Conservation (phyloP, 2,329 filamentous ascomycete genomes). For the Ascosphaera aggregata region DNA sequence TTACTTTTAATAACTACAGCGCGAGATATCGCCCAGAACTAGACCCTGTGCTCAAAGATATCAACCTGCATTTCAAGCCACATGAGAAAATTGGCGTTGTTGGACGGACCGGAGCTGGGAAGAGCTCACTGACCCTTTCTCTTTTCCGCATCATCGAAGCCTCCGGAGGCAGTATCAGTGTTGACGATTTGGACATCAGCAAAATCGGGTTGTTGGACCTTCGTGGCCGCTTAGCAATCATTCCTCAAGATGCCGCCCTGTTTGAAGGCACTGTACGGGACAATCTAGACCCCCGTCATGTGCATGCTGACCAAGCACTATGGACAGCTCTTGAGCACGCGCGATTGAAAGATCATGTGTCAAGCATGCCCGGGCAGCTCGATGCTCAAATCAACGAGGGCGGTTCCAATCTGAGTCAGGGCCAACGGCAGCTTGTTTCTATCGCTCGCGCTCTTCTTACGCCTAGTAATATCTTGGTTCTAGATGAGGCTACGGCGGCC, state of each 20-base stretch:
- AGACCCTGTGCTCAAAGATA: conserved; percentile 79
- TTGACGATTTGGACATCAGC: conserved; percentile 75
- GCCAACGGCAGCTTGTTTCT: conserved; percentile 83
- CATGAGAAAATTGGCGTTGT: conserved; percentile 98
- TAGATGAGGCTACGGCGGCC: conserved; percentile 84
- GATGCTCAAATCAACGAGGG: conserved; percentile 86
- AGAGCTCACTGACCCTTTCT: conserved; percentile 78
- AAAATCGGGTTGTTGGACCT: conserved; percentile 77
- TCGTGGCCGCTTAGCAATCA: conserved; percentile 75
- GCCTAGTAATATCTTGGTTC: conserved; percentile 86
- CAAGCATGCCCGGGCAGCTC: conserved; percentile 66
- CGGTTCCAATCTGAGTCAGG: conserved; percentile 91
- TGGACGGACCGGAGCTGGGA: conserved; percentile 84
- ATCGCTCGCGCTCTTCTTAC: conserved; percentile 83
- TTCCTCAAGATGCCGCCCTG: conserved; percentile 88
- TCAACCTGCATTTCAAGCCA: conserved; percentile 78
- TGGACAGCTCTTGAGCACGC: conserved; percentile 95
- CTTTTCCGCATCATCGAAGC: conserved; percentile 94
- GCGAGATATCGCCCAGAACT: conserved; percentile 76
- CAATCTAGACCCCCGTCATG: conserved; percentile 84
- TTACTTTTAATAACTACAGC: conserved; percentile 85
- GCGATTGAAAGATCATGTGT: conserved; percentile 72
- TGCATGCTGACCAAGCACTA: conserved; percentile 88
- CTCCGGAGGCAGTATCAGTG: conserved; percentile 54
- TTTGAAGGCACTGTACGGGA: conserved; percentile 87